Percentiles rank a stretch among this genome's conserved stretches.
Conservation (phyloP, 345 rosid genomes). For the Aquilaria malaccensis region DNA sequence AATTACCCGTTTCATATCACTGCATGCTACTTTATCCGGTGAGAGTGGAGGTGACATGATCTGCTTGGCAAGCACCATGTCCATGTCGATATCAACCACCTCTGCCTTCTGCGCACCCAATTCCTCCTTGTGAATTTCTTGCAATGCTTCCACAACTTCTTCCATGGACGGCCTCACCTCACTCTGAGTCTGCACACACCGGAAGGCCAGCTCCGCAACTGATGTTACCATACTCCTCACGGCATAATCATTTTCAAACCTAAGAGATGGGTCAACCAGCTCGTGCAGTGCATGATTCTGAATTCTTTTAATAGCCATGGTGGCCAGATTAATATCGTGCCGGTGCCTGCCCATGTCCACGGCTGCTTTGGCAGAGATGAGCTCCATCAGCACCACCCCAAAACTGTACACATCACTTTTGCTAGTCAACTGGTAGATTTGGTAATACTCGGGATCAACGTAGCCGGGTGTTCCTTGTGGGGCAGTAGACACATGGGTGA, state of each 20-base stretch:
- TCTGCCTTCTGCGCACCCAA: conserved; percentile 6
- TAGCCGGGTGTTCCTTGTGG: conserved; percentile 11
- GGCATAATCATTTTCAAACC: conserved; percentile 19
- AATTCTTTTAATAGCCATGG: conserved; percentile 24
- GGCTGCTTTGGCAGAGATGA: conserved; percentile 22
- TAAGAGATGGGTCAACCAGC: conserved; percentile 18
- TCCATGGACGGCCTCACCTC: not conserved
- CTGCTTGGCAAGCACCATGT: not conserved
- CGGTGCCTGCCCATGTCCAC: conserved; percentile 26
- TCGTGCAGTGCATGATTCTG: conserved; percentile 16
- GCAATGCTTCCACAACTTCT: not conserved
- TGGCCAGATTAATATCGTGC: conserved; percentile 24
- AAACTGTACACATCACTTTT: conserved; percentile 33
- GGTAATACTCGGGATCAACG: conserved; percentile 20
- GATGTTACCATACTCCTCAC: conserved; percentile 13
- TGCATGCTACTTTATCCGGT: too few relatives aligned
- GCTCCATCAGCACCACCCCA: conserved; percentile 27
- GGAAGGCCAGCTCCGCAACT: conserved; percentile 26
- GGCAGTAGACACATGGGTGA: conserved; percentile 25
- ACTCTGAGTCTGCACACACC: conserved; percentile 25
- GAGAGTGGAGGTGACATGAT: too few relatives aligned
- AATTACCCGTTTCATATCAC: too few relatives aligned
- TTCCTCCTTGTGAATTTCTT: not conserved
- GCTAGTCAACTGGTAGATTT: conserved; percentile 19
- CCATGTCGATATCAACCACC: conserved; percentile 19